phyloP scores from a whole-genome alignment of 768 basidiomycete genomes.

The Austroboletus eburneus region DNA sequence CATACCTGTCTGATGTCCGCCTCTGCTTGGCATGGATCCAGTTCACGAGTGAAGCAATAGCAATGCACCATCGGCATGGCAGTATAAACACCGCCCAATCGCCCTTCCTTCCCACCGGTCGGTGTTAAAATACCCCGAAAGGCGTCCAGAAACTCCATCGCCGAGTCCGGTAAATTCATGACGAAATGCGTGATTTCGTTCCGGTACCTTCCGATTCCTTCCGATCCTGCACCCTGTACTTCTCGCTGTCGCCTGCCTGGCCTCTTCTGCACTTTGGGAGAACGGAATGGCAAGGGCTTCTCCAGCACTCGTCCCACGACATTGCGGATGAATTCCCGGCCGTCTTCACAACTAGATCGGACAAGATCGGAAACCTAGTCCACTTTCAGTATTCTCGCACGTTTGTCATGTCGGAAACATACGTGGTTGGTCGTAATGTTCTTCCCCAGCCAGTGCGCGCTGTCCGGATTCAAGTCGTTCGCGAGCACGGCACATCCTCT shows the following conservation, averaged over 20 bases:
- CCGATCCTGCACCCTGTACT: conserved; percentile 2
- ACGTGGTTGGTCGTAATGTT: conserved; percentile 82
- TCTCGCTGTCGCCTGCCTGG: conserved; percentile 43
- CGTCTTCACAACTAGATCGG: conserved; percentile 77
- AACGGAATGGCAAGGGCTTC: conserved; percentile 67
- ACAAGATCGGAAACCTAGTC: conserved; percentile 61
- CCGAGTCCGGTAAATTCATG: conserved; percentile 97
- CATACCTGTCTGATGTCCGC: conserved; percentile 78
- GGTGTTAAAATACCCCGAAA: conserved; percentile 69
- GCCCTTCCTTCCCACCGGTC: conserved; percentile 32
- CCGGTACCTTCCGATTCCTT: conserved; percentile 35
- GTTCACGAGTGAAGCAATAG: conserved; percentile 91
- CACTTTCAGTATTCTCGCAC: conserved; percentile 3
- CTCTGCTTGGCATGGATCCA: conserved; percentile 63
- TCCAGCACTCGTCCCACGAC: conserved; percentile 51
- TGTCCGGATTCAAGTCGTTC: conserved; percentile 92
- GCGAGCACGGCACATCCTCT: conserved; percentile 87
- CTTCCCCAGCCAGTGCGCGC: conserved; percentile 66
- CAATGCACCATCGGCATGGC: conserved; percentile 90
- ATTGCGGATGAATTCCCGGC: conserved; percentile 74
- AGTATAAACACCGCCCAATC: conserved; percentile 43
- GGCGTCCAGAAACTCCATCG: conserved; percentile 84
- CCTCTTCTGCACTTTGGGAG: conserved; percentile 46
- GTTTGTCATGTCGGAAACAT: conserved; percentile 17
- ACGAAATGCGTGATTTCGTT: conserved; percentile 77